Evolutionary conservation across 129 eudicot genomes (phyloP).

Genomic region (Calendula officinalis): DNA sequence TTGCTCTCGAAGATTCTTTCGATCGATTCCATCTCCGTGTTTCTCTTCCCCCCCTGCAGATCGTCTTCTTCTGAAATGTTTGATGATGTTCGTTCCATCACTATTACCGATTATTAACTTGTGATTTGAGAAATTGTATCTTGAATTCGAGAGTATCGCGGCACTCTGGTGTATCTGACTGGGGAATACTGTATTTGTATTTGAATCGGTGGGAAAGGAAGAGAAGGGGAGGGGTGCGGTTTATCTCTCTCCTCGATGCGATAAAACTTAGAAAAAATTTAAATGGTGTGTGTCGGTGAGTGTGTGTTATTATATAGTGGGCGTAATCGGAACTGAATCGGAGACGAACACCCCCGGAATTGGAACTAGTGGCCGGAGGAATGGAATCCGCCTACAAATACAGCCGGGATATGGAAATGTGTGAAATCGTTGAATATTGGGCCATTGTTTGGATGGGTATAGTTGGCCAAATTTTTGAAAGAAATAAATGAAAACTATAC

Average conservation of each 20-base stretch:
- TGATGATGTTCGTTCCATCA: conserved; percentile 18
- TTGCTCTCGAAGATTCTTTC: conserved; percentile 45
- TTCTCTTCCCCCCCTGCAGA: background rate
- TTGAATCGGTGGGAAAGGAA: too few species aligned
- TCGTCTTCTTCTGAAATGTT: background rate
- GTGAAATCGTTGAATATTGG: conserved; percentile 16
- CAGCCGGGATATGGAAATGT: background rate
- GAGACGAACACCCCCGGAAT: background rate
- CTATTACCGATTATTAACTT: background rate
- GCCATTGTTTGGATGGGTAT: background rate
- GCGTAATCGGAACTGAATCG: background rate
- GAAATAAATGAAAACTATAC: too few species aligned
- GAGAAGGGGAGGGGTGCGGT: too few species aligned
- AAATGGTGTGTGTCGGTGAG: background rate
- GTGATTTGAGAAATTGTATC: background rate
- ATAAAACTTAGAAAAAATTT: background rate
- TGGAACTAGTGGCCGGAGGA: background rate
- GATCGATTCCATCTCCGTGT: conserved; percentile 26
- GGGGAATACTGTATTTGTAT: background rate
- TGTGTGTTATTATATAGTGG: conserved; percentile 4
- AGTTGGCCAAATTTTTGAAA: too few species aligned
- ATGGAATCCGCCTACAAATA: conserved; percentile 3
- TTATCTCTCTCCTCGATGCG: background rate
- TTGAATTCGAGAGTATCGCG: background rate
- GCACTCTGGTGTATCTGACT: background rate